Base-by-base conservation (phyloP, 768 basidiomycete species). In the Lentinula boryana region DNA sequence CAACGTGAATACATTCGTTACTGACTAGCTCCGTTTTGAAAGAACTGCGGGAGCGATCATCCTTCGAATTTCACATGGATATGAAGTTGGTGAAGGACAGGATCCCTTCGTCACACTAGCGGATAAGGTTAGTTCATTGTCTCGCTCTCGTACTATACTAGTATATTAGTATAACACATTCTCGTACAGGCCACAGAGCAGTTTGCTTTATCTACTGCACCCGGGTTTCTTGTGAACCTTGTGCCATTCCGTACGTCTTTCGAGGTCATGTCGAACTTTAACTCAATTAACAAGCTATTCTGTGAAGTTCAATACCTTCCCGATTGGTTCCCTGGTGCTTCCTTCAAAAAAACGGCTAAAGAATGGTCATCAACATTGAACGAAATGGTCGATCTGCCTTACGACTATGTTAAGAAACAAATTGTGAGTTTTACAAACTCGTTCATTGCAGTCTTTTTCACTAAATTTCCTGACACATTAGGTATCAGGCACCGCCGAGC, bases 251-350 rank as follows among this genome's bases (percentile, higher is more conserved):
- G 78, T 78, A 57, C 59, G 76, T 69, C 15, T 31, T 12, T 36
- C 38, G 33, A 21, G 3, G 21, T 36, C 31, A 40, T 58, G 5
- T 58, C 18, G 15, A 21, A 27, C 57, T 18, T n/a, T 44, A 6
- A 48, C 23, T 57, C 40, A 57, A 43, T 27, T 18, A 23, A 18
- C 27, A 27, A 27, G 27, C 4, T 21, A 1, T 44, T 35, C 36
- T 44, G 44, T 57, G 3, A 50, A 85, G 82, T 84, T 57, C 72
- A 72, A 40, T 68, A 80, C 57, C 55, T 82, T 44, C 82, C 82
- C 16, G 70, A 73, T n/a, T 85, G 84, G 84, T 76, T 85, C 63
- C 84, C 84, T 4, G 84, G 84, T 5, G 80, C 80, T 9, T 71
- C 71, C 0, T 85, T 85, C 74, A 78, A 84, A 66, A 63, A 66